Evolutionary conservation across 768 basidiomycete species (phyloP).

Genomic region (Multifurca ochricompacta): DNA sequence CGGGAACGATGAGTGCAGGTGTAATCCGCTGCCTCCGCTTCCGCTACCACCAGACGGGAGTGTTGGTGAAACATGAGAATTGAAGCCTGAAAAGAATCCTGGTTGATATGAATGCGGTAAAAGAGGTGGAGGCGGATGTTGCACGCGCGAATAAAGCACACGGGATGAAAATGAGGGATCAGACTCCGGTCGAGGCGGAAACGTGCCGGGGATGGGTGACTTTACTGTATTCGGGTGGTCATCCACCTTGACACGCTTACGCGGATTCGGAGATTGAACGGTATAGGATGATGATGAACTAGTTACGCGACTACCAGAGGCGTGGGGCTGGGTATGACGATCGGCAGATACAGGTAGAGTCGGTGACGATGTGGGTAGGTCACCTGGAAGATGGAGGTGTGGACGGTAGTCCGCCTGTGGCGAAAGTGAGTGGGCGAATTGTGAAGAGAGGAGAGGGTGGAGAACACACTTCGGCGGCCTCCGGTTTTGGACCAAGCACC

Average conservation of each 20-base stretch:
- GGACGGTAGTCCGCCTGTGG: conserved; percentile 24
- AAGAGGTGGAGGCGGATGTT: neutral
- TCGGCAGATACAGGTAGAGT: conserved; percentile 27
- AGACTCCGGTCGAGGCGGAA: conserved; percentile 3
- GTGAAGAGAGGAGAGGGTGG: conserved; percentile 10
- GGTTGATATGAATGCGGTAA: conserved; percentile 1
- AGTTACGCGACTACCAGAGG: conserved; percentile 18
- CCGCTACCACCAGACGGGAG: neutral
- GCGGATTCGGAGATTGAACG: conserved; percentile 11
- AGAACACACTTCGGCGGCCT: conserved; percentile 21
- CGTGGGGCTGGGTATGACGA: conserved; percentile 20
- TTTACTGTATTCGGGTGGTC: neutral
- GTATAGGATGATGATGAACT: conserved; percentile 8
- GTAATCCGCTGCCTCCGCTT: neutral
- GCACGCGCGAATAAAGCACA: neutral
- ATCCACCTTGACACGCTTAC: conserved; percentile 13
- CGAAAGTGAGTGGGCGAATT: neutral
- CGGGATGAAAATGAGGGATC: neutral
- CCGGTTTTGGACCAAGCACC: conserved; percentile 1
- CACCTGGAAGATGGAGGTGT: conserved; percentile 11
- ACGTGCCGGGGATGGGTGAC: conserved; percentile 3
- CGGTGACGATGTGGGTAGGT: conserved; percentile 4
- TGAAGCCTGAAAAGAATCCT: conserved; percentile 1
- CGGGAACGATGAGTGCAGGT: conserved; percentile 7
- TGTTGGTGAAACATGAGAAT: conserved; percentile 1